A percentile compares a stretch with the other conserved stretches of the same genome.
Conservation (phyloP, 2,329 filamentous ascomycete genomes). For the Bretziella fagacearum region DNA sequence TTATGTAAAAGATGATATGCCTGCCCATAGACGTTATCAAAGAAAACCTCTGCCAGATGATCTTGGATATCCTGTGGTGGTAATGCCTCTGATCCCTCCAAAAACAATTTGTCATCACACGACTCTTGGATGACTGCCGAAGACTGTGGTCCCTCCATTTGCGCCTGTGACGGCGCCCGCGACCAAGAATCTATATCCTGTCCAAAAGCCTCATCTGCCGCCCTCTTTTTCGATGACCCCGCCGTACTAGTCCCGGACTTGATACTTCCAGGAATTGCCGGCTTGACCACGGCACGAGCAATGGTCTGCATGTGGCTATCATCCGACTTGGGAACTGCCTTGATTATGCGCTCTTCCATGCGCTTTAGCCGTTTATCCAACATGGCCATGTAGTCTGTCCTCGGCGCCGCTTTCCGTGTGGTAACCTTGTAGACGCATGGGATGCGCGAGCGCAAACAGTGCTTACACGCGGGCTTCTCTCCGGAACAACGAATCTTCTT, state of each 20-base stretch:
- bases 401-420: constrained; percentile 77
- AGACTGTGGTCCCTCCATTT: constrained; percentile 21
- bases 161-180: constrained; percentile 36
- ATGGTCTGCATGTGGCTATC: constrained; percentile 37
- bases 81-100: constrained; percentile 66
- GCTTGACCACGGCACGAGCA: constrained; percentile 70
- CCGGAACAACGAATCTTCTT: constrained; percentile 98
- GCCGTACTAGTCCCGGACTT: not conserved
- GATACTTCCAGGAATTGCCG: constrained; percentile 43
- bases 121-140: constrained; percentile 31
- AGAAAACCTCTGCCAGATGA: constrained; percentile 85
- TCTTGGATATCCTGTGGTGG: constrained; percentile 80
- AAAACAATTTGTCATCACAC: constrained; percentile 61
- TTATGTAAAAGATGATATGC: constrained; percentile 91
- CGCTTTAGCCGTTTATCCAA: constrained; percentile 85
- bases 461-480: constrained; percentile 94
- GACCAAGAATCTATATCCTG: constrained; percentile 70
- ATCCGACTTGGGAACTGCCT: constrained; percentile 78
- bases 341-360: constrained; percentile 97
- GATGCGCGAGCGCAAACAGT: constrained; percentile 79
- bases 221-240: constrained; percentile 52
- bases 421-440: constrained; percentile 98
- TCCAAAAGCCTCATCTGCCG: constrained; percentile 74
- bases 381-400: constrained; percentile 99
- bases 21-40: constrained; percentile 89